These are phyloP conservation scores for Arachis monticola DNA, from an alignment of 331 rosid genomes.

Conservation along the genomic window DNA sequence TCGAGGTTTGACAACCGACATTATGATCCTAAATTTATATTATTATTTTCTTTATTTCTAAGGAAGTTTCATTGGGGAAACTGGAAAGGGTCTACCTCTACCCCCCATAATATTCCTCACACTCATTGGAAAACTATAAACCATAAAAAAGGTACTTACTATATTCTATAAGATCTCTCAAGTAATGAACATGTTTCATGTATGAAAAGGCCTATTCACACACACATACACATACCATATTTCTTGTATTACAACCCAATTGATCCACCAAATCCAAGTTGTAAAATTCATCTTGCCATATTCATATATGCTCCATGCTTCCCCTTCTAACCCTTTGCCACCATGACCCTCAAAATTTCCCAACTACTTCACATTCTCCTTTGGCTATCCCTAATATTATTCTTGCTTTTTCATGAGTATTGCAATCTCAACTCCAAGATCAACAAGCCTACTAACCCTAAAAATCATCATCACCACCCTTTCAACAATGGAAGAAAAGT, in stretches of 20 bases:
- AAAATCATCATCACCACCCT: constrained; percentile 19
- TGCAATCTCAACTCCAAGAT: constrained; percentile 52
- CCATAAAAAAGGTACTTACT: constrained; percentile 36
- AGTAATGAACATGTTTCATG: constrained; percentile 28
- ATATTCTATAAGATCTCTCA: constrained; percentile 17
- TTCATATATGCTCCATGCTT: constrained; percentile 42
- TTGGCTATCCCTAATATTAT: constrained; percentile 57
- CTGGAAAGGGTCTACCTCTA: constrained; percentile 25
- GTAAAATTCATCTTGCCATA: constrained; percentile 3
- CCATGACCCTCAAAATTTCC: constrained; percentile 75
- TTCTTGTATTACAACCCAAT: constrained; percentile 29
- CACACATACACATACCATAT: constrained; percentile 31
- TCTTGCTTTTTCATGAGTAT: constrained; percentile 60
- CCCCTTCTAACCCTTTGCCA: constrained; percentile 48
- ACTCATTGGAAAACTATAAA: constrained; percentile 37
- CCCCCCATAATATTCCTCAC: constrained; percentile 7
- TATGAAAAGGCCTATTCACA: constrained; percentile 41
- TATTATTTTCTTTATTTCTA: constrained; percentile 57
- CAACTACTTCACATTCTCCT: constrained; percentile 57
- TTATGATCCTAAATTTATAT: constrained; percentile 46
- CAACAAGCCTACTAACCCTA: constrained; percentile 31
- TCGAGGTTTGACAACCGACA: constrained; percentile 55
- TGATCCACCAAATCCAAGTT: constrained; percentile 42
- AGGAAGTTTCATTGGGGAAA: constrained; percentile 59
- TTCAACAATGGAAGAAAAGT: constrained; percentile 62